phyloP scores from a whole-genome alignment of 2,329 filamentous ascomycete species.

The Geosmithia flava region DNA sequence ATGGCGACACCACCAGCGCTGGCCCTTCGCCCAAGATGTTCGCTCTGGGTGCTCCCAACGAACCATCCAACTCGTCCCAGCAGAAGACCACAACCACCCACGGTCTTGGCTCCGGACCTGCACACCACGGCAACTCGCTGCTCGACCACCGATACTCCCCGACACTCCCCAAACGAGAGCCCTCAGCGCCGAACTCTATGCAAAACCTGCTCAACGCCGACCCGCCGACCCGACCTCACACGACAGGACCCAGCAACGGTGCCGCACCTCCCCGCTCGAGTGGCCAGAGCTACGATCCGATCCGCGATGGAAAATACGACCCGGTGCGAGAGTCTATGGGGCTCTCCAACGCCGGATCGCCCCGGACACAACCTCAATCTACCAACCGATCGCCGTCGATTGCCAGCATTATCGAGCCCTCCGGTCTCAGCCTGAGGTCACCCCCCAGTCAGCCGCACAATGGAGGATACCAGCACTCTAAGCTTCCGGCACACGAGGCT shows the following conservation, averaged over 20 bases:
- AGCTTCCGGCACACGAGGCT: slow-evolving; percentile 6
- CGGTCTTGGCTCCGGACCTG: background rate
- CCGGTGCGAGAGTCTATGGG: slow-evolving; percentile 50
- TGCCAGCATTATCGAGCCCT: slow-evolving; percentile 67
- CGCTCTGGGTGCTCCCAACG: slow-evolving; percentile 1
- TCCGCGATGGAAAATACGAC: slow-evolving; percentile 58
- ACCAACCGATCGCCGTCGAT: slow-evolving; percentile 64
- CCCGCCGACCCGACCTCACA: slow-evolving; percentile 29
- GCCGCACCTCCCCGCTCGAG: slow-evolving; percentile 45
- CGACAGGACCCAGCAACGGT: slow-evolving; percentile 27
- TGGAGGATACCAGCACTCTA: slow-evolving; percentile 12
- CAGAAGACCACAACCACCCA: background rate
- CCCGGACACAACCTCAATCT: slow-evolving; percentile 25
- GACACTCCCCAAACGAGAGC: slow-evolving; percentile 38
- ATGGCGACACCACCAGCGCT: slow-evolving; percentile 16
- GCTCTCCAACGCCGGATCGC: slow-evolving; percentile 33
- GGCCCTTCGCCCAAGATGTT: slow-evolving; percentile 6
- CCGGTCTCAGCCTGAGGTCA: slow-evolving; percentile 16
- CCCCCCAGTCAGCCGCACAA: slow-evolving; percentile 13
- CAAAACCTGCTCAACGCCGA: slow-evolving; percentile 44
- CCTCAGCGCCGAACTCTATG: slow-evolving; percentile 34
- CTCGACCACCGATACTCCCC: slow-evolving; percentile 24
- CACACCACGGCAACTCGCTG: slow-evolving; percentile 10
- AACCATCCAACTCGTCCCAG: background rate
- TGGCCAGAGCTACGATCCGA: slow-evolving; percentile 81